phyloP scores from a whole-genome alignment of 768 basidiomycete genomes.

The Boletus rubescentipes region DNA sequence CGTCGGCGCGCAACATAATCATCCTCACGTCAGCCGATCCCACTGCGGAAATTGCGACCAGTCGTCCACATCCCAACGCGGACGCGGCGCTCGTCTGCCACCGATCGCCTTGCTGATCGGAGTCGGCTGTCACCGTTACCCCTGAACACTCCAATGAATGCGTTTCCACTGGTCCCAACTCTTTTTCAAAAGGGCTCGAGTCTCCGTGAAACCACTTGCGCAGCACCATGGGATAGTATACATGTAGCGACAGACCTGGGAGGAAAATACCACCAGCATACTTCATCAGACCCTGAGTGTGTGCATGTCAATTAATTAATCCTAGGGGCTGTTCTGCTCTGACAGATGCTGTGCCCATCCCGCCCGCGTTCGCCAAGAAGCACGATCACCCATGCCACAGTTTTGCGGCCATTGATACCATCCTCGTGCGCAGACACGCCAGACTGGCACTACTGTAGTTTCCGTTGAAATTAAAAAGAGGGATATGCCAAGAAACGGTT shows the following conservation, averaged over 20 bases:
- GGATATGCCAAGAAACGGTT: too few species aligned
- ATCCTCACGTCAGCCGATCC: constrained; percentile 16
- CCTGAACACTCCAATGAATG: too few species aligned
- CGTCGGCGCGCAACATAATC: constrained; percentile 23
- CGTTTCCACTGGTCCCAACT: too few species aligned
- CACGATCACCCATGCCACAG: constrained; percentile 18
- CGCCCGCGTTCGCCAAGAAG: constrained; percentile 12
- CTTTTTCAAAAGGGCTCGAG: neutral
- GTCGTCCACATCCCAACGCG: constrained; percentile 5
- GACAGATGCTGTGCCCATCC: neutral
- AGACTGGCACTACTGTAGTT: too few species aligned
- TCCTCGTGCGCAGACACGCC: constrained; percentile 1
- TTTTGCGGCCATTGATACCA: constrained; percentile 24
- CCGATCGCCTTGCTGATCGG: constrained; percentile 30
- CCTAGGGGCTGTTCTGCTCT: neutral
- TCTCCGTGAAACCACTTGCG: neutral
- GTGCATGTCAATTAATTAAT: constrained; percentile 4
- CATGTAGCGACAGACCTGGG: too few species aligned
- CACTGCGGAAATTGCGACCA: constrained; percentile 20
- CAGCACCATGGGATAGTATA: too few species aligned
- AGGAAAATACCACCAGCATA: too few species aligned
- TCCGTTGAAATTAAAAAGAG: too few species aligned
- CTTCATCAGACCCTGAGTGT: too few species aligned
- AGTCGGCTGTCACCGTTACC: too few species aligned
- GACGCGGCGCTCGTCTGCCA: constrained; percentile 25